A percentile compares a stretch with the other conserved stretches of the same genome.
phyloP scores from a whole-genome alignment of 1,284 basidiomycete species.

The Golubevia pallescens region DNA sequence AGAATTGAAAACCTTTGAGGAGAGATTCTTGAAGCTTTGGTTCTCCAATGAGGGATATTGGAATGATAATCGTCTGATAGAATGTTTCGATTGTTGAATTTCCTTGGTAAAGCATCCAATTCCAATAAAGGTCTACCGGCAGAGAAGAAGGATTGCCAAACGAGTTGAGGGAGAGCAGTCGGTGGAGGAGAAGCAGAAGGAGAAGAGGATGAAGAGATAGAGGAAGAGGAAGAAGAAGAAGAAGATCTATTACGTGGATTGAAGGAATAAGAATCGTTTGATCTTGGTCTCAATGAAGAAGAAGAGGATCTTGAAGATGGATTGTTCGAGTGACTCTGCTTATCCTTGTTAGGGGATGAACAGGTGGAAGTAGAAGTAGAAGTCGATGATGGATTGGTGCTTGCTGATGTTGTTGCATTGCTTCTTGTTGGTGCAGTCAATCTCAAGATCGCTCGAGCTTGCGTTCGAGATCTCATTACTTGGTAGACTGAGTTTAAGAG shows the following conservation, averaged over 20 bases:
- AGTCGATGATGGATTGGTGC: too few relatives aligned
- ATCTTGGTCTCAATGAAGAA: too few relatives aligned
- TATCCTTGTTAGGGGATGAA: too few relatives aligned
- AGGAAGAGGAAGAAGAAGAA: constrained; percentile 9
- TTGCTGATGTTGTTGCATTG: too few relatives aligned
- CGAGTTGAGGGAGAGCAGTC: constrained; percentile 24
- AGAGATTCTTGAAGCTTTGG: constrained; percentile 26
- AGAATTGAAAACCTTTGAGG: constrained; percentile 19
- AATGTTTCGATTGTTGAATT: constrained; percentile 21
- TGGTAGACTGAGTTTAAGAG: too few relatives aligned
- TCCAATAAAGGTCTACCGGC: constrained; percentile 34
- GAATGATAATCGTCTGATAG: constrained; percentile 15
- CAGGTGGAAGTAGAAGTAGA: too few relatives aligned
- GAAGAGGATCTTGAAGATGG: too few relatives aligned
- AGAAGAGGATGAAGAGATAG: constrained; percentile 2
- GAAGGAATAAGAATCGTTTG: too few relatives aligned
- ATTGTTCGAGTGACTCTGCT: too few relatives aligned
- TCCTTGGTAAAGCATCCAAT: constrained; percentile 36
- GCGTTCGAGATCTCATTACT: too few relatives aligned
- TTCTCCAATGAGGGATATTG: constrained; percentile 11
- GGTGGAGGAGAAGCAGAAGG: constrained; percentile 32
- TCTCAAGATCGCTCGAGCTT: too few relatives aligned
- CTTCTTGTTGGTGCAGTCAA: too few relatives aligned
- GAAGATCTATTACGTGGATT: background rate
- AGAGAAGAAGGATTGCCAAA: constrained; percentile 40